A percentile compares a stretch with the other conserved stretches of the same genome.
Conservation (phyloP, 2,329 filamentous ascomycete species). For the Epicoccum nigrum region DNA sequence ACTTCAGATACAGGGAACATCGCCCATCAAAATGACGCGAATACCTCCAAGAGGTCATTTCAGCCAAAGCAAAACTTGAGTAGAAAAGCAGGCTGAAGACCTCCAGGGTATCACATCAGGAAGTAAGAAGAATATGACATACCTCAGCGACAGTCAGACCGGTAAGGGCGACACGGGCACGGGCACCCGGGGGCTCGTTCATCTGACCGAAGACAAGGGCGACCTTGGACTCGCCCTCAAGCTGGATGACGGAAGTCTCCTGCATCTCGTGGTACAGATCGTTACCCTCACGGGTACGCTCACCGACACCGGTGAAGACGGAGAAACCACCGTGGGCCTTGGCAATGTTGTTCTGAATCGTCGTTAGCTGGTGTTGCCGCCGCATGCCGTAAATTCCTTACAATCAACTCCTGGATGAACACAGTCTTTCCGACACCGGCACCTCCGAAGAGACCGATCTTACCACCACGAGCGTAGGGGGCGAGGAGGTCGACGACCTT, state of each 20-base stretch:
- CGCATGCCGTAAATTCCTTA: slow-evolving; percentile 50
- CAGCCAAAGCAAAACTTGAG: no score
- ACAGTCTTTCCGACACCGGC: slow-evolving; percentile 99
- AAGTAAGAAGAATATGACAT: not conserved
- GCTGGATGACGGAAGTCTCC: slow-evolving; percentile 99
- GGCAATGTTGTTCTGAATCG: slow-evolving; percentile 91
- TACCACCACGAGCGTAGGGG: slow-evolving; percentile 99
- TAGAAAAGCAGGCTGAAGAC: not conserved
- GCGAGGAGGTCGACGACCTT: slow-evolving; percentile 99
- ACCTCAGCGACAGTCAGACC: slow-evolving; percentile 54
- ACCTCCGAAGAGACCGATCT: slow-evolving; percentile 99
- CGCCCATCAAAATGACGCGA: no score
- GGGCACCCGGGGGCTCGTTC: slow-evolving; percentile 99
- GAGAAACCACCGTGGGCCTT: slow-evolving; percentile 99
- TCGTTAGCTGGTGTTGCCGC: slow-evolving; percentile 32
- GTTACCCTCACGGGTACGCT: slow-evolving; percentile 99
- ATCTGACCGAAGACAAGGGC: slow-evolving; percentile 99
- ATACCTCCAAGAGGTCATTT: no score
- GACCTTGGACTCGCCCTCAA: slow-evolving; percentile 99
- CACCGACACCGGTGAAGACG: slow-evolving; percentile 99
- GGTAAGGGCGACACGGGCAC: slow-evolving; percentile 99
- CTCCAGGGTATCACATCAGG: not conserved
- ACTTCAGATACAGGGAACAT: no score
- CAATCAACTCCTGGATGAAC: slow-evolving; percentile 99
- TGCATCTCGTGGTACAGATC: slow-evolving; percentile 99